These are phyloP conservation scores for Saturnispora dispora DNA, from an alignment of 805 yeast genomes.

Conservation along the genomic window DNA sequence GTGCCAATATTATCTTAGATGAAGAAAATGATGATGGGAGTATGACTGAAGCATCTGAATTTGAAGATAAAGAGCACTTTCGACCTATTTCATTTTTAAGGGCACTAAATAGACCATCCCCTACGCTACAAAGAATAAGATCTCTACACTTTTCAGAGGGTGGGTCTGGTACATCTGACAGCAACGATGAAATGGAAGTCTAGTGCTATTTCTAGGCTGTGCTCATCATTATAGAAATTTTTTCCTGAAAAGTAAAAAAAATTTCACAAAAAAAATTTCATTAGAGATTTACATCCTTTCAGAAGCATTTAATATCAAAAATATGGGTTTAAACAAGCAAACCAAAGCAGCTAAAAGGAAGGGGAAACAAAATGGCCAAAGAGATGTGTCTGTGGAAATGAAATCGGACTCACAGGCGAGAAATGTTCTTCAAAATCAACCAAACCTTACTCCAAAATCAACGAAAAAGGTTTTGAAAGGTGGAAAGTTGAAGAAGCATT, in stretches of 20 bases:
- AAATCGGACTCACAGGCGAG: slow-evolving; percentile 58
- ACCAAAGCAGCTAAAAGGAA: slow-evolving; percentile 51
- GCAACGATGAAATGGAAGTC: neutral
- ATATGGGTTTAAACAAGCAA: slow-evolving; percentile 32
- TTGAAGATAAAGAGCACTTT: neutral
- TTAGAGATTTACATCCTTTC: neutral
- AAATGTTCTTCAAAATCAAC: slow-evolving; percentile 50
- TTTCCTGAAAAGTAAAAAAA: neutral
- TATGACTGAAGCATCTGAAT: neutral
- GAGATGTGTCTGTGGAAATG: slow-evolving; percentile 59
- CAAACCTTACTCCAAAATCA: slow-evolving; percentile 53
- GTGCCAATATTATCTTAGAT: too few species aligned
- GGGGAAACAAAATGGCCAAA: slow-evolving; percentile 41
- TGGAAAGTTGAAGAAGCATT: slow-evolving; percentile 52
- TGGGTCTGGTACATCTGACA: neutral
- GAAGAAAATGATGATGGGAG: neutral
- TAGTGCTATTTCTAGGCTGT: neutral
- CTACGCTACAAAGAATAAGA: neutral
- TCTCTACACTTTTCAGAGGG: slow-evolving; percentile 1
- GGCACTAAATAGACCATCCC: neutral
- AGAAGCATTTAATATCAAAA: neutral
- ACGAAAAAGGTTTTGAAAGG: slow-evolving; percentile 41
- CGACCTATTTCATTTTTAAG: neutral
- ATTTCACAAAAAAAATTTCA: neutral
- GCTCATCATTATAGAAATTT: neutral